Conservation (phyloP, 495 filamentous ascomycete genomes). For the Paragyromitra xinjiangensis region DNA sequence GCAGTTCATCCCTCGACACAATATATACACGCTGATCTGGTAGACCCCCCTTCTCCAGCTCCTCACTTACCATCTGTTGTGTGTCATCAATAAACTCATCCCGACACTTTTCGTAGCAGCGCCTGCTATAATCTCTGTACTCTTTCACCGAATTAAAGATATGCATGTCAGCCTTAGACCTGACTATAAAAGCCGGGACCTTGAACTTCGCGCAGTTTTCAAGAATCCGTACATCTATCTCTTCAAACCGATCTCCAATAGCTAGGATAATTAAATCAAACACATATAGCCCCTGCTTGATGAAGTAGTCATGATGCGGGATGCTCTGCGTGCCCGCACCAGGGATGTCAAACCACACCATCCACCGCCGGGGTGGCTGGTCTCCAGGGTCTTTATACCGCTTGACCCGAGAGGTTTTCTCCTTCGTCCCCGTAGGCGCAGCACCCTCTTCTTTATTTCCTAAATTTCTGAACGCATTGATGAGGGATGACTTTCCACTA, state of each 20-base stretch:
- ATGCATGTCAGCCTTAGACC: slow-evolving; percentile 36
- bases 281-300: slow-evolving; percentile 38
- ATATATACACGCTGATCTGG: slow-evolving; percentile 6
- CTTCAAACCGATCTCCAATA: slow-evolving; percentile 22
- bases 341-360: slow-evolving; percentile 47
- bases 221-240: slow-evolving; percentile 31
- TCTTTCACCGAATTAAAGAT: slow-evolving; percentile 21
- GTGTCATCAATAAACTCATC: neutral
- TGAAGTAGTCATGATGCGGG: slow-evolving; percentile 36
- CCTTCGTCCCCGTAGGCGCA: slow-evolving; percentile 15
- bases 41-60: neutral
- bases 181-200: slow-evolving; percentile 40
- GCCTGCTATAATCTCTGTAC: neutral
- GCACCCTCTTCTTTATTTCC: neutral
- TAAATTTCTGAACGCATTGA: slow-evolving; percentile 45
- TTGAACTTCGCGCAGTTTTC: slow-evolving; percentile 31
- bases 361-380: slow-evolving; percentile 1
- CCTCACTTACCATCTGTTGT: neutral
- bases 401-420: slow-evolving; percentile 22
- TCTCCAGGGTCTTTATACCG: slow-evolving; percentile 31
- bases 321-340: slow-evolving; percentile 38
- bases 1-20: slow-evolving; percentile 19
- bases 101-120: neutral
- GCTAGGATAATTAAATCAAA: slow-evolving; percentile 48
- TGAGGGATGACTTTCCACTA: slow-evolving; percentile 45